Percentiles rank a stretch among this genome's conserved stretches.
Evolutionary conservation across 2,329 filamentous ascomycete species (phyloP).

Genomic region (Neonectria punicea): DNA sequence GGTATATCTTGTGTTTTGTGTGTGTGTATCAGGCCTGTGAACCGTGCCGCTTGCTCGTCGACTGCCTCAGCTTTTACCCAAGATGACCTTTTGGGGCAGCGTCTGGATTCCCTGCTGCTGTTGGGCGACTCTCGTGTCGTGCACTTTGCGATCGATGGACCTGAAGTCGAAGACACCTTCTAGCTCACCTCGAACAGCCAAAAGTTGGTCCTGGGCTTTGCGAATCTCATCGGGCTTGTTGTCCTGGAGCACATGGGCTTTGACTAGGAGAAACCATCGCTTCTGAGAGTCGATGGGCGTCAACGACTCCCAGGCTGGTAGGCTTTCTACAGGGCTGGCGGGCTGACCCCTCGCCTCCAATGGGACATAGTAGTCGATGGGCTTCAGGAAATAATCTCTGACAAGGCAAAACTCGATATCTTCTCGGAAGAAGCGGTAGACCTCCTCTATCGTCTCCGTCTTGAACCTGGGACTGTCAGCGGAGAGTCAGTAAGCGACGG

Average conservation of each 20-base stretch:
- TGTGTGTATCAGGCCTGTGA: not conserved
- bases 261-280: conserved; percentile 67
- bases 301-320: conserved; percentile 61
- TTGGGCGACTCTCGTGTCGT: conserved; percentile 61
- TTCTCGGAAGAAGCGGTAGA: conserved; percentile 63
- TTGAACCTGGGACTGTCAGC: conserved; percentile 54
- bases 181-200: conserved; percentile 58
- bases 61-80: conserved; percentile 44
- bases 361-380: conserved; percentile 46
- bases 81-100: conserved; percentile 50
- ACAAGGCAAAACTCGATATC: conserved; percentile 64
- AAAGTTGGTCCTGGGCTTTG: conserved; percentile 63
- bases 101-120: conserved; percentile 52
- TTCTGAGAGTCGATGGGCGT: conserved; percentile 59
- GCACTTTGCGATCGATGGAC: conserved; percentile 61
- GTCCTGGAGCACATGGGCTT: conserved; percentile 64
- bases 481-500: fast-evolving
- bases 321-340: conserved; percentile 33
- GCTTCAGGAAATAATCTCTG: conserved; percentile 56
- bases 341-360: conserved; percentile 40
- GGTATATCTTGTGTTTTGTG: conserved; percentile 16
- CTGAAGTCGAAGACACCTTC: conserved; percentile 64
- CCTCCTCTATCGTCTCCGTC: conserved; percentile 64
- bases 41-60: not conserved
- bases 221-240: conserved; percentile 67